Evolutionary conservation across 345 rosid species (phyloP).

Genomic region (Noccaea caerulescens): DNA sequence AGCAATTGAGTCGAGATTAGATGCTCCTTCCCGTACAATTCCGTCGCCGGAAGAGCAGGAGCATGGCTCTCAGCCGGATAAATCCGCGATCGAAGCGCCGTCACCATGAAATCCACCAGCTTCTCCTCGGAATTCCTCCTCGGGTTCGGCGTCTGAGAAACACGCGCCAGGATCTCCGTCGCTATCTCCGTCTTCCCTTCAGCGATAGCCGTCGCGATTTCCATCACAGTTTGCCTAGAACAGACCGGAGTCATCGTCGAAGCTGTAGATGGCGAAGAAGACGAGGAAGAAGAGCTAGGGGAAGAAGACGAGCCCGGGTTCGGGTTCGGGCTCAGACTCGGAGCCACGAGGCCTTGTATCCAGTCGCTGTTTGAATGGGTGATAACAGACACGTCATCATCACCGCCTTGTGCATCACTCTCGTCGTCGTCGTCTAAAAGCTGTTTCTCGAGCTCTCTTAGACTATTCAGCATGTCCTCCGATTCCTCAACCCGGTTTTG

Average conservation of each 20-base stretch:
- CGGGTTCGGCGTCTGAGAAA: slow-evolving; percentile 54
- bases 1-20: slow-evolving; percentile 59
- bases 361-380: slow-evolving; percentile 78
- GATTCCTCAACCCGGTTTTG: slow-evolving; percentile 51
- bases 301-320: slow-evolving; percentile 57
- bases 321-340: slow-evolving; percentile 36
- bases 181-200: slow-evolving; percentile 68
- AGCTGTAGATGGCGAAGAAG: slow-evolving; percentile 66
- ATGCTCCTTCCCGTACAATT: slow-evolving; percentile 69
- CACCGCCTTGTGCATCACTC: slow-evolving; percentile 58
- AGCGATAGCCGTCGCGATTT: slow-evolving; percentile 77
- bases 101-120: slow-evolving; percentile 61
- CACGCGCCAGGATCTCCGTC: slow-evolving; percentile 65
- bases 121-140: slow-evolving; percentile 75
- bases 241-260: slow-evolving; percentile 53
- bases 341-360: slow-evolving; percentile 65
- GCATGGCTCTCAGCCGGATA: slow-evolving; percentile 53
- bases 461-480: slow-evolving; percentile 71
- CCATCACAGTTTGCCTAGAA: slow-evolving; percentile 64
- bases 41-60: slow-evolving; percentile 51
- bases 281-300: slow-evolving; percentile 75
- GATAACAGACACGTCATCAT: slow-evolving; percentile 73
- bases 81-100: slow-evolving; percentile 67
- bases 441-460: slow-evolving; percentile 83
- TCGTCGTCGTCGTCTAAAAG: slow-evolving; percentile 69